Evolutionary conservation across 1,284 basidiomycete genomes (phyloP).

Genomic region (Ceratobasidium sp.): DNA sequence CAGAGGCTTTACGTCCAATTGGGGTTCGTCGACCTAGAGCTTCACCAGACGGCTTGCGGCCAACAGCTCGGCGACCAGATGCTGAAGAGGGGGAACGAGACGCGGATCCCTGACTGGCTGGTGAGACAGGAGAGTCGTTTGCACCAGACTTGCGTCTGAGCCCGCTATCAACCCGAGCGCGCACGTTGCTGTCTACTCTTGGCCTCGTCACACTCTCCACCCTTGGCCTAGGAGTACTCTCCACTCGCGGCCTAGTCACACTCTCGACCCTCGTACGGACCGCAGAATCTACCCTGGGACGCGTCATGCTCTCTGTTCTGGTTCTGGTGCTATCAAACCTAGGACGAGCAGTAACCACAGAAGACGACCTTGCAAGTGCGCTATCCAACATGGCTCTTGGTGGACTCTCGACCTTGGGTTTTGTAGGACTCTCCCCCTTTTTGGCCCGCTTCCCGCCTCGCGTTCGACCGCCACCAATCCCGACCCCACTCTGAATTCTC

Average conservation of each 20-base stretch:
- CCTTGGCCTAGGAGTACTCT: background rate
- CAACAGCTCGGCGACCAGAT: constrained; percentile 10
- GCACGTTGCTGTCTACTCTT: constrained; percentile 16
- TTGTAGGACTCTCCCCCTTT: background rate
- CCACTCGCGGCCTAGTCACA: background rate
- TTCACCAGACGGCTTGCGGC: constrained; percentile 3
- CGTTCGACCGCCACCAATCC: constrained; percentile 14
- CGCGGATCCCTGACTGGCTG: background rate
- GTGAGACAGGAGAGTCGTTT: background rate
- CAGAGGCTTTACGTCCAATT: constrained; percentile 6
- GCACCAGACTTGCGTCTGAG: constrained; percentile 27
- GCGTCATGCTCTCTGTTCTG: too few relatives aligned
- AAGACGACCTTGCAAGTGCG: background rate
- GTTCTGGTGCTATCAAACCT: too few relatives aligned
- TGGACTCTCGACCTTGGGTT: too few relatives aligned
- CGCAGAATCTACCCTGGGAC: background rate
- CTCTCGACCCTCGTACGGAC: constrained; percentile 24
- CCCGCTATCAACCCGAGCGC: constrained; percentile 15
- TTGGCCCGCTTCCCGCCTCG: background rate
- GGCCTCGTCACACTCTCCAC: constrained; percentile 5
- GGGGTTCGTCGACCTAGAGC: background rate
- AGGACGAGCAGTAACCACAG: background rate
- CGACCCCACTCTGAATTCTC: constrained; percentile 29
- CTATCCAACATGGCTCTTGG: constrained; percentile 2
- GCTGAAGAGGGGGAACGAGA: constrained; percentile 20